Conservation (phyloP, 306 rosid species). For the Vicia faba region DNA sequence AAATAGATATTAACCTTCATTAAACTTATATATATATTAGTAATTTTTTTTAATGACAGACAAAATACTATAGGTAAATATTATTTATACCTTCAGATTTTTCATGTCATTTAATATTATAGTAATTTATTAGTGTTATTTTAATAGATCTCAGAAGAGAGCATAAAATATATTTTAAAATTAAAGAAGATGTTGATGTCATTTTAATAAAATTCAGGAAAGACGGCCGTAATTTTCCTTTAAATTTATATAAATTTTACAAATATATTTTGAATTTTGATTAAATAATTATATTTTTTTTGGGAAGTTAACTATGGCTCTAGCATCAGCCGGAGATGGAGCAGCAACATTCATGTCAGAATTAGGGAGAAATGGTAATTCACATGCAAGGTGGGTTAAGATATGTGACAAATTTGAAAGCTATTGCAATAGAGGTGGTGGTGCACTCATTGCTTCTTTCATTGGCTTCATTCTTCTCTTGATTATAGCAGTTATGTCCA, state of each 20-base stretch:
- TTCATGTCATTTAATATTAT: no score
- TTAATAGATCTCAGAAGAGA: no score
- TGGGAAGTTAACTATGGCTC: constrained; percentile 52
- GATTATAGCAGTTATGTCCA: constrained; percentile 58
- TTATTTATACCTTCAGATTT: neutral
- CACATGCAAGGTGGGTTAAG: constrained; percentile 88
- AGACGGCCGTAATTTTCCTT: neutral
- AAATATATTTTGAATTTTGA: neutral
- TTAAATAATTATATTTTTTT: neutral
- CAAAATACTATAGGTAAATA: neutral
- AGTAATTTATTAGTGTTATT: no score
- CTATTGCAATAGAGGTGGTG: constrained; percentile 66
- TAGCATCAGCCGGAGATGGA: constrained; percentile 75
- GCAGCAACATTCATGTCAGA: constrained; percentile 88
- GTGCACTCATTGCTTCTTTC: constrained; percentile 71
- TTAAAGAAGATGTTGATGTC: no score
- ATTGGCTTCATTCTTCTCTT: constrained; percentile 65
- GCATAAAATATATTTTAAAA: no score
- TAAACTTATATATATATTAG: no score
- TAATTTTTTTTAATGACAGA: no score
- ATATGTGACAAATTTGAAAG: constrained; percentile 74
- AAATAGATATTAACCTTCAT: no score
- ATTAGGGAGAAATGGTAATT: constrained; percentile 79
- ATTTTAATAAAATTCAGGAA: no score
- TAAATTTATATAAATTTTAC: neutral